Base-by-base conservation (phyloP, 176 grass and related monocot species). In the Neostapfia colusana region DNA sequence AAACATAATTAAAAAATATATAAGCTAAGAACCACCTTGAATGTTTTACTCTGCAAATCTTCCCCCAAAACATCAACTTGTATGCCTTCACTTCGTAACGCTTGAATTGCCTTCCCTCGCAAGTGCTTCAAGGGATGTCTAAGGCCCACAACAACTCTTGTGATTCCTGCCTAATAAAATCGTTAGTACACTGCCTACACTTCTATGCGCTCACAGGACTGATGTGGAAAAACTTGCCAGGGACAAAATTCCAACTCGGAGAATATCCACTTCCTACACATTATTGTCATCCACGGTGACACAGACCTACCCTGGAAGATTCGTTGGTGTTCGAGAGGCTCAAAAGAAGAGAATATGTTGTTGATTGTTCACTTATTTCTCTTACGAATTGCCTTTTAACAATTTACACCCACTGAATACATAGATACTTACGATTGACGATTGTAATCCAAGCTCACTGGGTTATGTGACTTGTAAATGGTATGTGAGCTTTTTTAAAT, bases 61-160 rank as follows among this genome's bases (percentile, higher is more conserved):
- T 97, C 94, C n/a, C 88, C 91, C 24, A 97, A 65, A 80, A 97
- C 69, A 84, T 97, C 88, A 84, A 93, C 91, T 69, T 84, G 84
- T 85, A 93, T 82, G 26, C 91, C 91, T 88, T 91, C 81, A n/a
- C 79, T 93, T 91, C 84, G 87, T 55, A 97, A 57, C 60, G 79
- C 81, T 74, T 91, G 86, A 58, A 93, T 93, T 16, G 91, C 88
- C 69, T 97, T 97, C 18, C 91, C 94, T 81, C 91, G 73, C 81
- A 97, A 67, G 73, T 97, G 94, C 58, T 83, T 75, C 63, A 97
- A 80, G 36, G 94, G 91, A 65, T 97, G 86, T 67, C 91, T 88
- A 63, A 97, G 84, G 65, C 94, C 94, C 18, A 97, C 72, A 21
- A 97, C 88, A 56, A 89, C 94, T 77, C 90, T 90, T 77, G 84